These are phyloP conservation scores for Diaporthe sp. DNA, from an alignment of 2,329 filamentous ascomycete genomes.

Conservation along the genomic window DNA sequence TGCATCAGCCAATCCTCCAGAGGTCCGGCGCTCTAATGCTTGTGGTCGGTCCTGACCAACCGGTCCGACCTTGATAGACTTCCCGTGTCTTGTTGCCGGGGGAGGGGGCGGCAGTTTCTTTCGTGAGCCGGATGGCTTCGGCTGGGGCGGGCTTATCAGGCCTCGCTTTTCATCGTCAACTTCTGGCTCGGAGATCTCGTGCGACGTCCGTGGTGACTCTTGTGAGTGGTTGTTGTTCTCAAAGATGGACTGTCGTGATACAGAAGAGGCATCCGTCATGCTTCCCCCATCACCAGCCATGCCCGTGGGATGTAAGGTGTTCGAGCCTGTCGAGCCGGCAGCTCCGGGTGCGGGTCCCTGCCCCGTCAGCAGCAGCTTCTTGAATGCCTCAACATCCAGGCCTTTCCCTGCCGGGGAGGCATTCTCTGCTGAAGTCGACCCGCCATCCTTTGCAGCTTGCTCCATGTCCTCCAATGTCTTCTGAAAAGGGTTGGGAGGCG, in stretches of 20 bases:
- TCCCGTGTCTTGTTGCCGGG: conserved; percentile 81
- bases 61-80: conserved; percentile 71
- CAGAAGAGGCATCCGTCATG: conserved; percentile 69
- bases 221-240: conserved; percentile 53
- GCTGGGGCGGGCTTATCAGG: conserved; percentile 45
- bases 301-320: conserved; percentile 42
- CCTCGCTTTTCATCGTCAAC: conserved; percentile 58
- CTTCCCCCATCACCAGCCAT: conserved; percentile 58
- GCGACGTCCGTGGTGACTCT: conserved; percentile 70
- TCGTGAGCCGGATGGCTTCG: conserved; percentile 49
- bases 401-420: conserved; percentile 54
- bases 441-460: conserved; percentile 48
- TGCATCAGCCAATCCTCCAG: conserved; percentile 41
- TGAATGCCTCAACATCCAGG: conserved; percentile 84
- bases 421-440: conserved; percentile 47
- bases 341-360: conserved; percentile 56
- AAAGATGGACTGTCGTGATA: conserved; percentile 70
- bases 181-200: conserved; percentile 67
- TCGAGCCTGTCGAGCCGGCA: conserved; percentile 41
- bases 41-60: conserved; percentile 46
- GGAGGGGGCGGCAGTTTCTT: conserved; percentile 81
- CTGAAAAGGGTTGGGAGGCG: conserved; percentile 67
- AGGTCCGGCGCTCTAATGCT: conserved; percentile 28
- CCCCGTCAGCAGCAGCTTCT: conserved; percentile 81
- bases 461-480: conserved; percentile 67